Percentiles rank a stretch among this genome's conserved stretches.
These are phyloP conservation scores for Babesia divergens DNA, from an alignment of 169 alveolate genomes.

Conservation along the genomic window DNA sequence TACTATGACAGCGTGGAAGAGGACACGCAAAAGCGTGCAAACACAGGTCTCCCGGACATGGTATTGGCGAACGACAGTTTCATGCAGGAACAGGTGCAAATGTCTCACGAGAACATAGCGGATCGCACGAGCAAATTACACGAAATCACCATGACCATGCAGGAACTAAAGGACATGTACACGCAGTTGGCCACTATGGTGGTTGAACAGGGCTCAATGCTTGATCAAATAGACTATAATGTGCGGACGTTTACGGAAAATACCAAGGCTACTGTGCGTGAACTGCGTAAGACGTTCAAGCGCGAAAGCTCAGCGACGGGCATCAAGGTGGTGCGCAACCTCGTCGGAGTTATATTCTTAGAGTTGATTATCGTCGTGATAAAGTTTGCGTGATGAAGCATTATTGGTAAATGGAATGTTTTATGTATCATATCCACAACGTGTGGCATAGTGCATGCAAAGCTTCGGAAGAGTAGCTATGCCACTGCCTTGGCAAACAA, in stretches of 20 bases:
- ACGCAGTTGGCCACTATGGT: conserved; percentile 63
- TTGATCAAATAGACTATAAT: conserved; percentile 64
- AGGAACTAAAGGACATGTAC: conserved; percentile 63
- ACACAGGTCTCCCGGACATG: conserved; percentile 7
- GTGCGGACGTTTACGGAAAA: conserved; percentile 47
- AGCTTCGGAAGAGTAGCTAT: no score
- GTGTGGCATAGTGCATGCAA: no score
- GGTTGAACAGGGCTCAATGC: conserved; percentile 70
- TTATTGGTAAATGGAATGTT: no score
- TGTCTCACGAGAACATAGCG: conserved; percentile 52
- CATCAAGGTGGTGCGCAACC: conserved; percentile 36
- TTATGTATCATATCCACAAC: no score
- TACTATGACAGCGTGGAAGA: conserved; percentile 53
- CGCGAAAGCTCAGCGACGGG: conserved; percentile 49
- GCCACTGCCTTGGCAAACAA: no score
- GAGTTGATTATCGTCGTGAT: conserved; percentile 38
- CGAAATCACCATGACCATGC: conserved; percentile 57
- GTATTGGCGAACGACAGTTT: conserved; percentile 33
- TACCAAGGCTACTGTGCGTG: conserved; percentile 40
- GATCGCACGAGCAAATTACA: conserved; percentile 59
- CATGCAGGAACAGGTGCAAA: conserved; percentile 58
- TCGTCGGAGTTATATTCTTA: conserved; percentile 34
- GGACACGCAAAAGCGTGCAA: conserved; percentile 22
- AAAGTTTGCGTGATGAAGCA: conserved; percentile 43
- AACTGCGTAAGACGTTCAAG: conserved; percentile 18